Base-by-base conservation (phyloP, 1,284 basidiomycete species). In the Cryptococcus sp. region DNA sequence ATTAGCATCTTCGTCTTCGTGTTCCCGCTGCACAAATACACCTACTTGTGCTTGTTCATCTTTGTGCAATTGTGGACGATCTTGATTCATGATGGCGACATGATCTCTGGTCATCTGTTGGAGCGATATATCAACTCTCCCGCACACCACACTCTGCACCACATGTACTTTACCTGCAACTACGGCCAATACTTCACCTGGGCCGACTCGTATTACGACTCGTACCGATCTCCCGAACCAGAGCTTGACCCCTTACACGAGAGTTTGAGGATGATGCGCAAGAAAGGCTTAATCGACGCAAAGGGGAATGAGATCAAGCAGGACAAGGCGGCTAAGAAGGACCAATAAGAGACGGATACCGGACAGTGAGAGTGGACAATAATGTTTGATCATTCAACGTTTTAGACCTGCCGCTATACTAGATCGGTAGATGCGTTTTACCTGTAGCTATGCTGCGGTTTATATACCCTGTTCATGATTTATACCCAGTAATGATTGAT, bases 31-130 rank as follows among this genome's bases (percentile, higher is more conserved):
- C 93, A 99, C 69, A 89, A 89, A 61, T 80, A 82, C 59, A 74
- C 91, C 54, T 95, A 92, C 79, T 84, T 96, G 54, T 84, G 72
- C 29, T 83, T 94, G 56, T 97, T 96, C 75, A 85, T 91, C 46
- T 83, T 89, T 56, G 89, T 97, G 69, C 96, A 95, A 80, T 84
- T 89, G 71, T 96, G 93, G 93, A 87, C 81, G 57, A 93, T 97
- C 76, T 83, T 95, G 62, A 99, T 99, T 68, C 95, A 99, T 77
- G 95, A 99, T 78, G 94, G 91, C n/a, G 96, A 99, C 81, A 98
- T 99, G 93, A 87, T 98, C 75, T 91, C 90, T 47, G 93, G 89
- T n/a, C 89, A 92, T 74, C 82, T 87, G 7, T 83, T 96, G 2
- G 95, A 98, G 78, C 87, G 83, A 53, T 70, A 79, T 75, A 95